These are phyloP conservation scores for Leccinum pachyderme DNA, from an alignment of 1,284 basidiomycete species.

Conservation along the genomic window DNA sequence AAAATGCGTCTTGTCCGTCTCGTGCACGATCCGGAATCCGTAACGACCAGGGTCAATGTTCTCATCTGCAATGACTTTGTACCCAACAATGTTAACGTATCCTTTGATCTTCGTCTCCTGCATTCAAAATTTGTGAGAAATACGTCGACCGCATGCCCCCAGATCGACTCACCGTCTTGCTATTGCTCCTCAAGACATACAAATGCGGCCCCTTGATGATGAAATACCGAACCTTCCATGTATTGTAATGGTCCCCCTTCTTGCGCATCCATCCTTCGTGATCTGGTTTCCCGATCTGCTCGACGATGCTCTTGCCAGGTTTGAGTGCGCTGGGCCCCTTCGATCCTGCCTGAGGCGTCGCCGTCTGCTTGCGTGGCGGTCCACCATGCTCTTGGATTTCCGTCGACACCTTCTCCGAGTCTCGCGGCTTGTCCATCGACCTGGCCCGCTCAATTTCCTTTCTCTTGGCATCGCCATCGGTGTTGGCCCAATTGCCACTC, in stretches of 20 bases:
- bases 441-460: slow-evolving; percentile 25
- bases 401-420: slow-evolving; percentile 21
- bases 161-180: slow-evolving; percentile 51
- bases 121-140: slow-evolving; percentile 6
- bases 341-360: slow-evolving; percentile 34
- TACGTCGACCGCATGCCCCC: neutral
- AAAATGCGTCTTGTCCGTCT: slow-evolving; percentile 83
- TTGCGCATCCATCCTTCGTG: slow-evolving; percentile 94
- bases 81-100: slow-evolving; percentile 89
- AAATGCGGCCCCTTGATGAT: slow-evolving; percentile 92
- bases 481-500: slow-evolving; percentile 9
- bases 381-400: slow-evolving; percentile 12
- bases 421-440: slow-evolving; percentile 21
- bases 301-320: slow-evolving; percentile 70
- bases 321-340: slow-evolving; percentile 44
- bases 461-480: slow-evolving; percentile 14
- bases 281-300: slow-evolving; percentile 88
- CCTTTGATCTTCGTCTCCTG: slow-evolving; percentile 95
- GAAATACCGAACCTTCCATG: slow-evolving; percentile 92
- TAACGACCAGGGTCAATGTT: slow-evolving; percentile 90
- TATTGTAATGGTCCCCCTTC: slow-evolving; percentile 90
- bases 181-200: slow-evolving; percentile 79
- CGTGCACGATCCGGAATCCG: slow-evolving; percentile 94
- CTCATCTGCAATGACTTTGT: slow-evolving; percentile 93
- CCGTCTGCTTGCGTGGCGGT: slow-evolving; percentile 51